A percentile compares a stretch with the other conserved stretches of the same genome.
phyloP scores from a whole-genome alignment of 164 flowering plant genomes.

The Vitis riparia region DNA sequence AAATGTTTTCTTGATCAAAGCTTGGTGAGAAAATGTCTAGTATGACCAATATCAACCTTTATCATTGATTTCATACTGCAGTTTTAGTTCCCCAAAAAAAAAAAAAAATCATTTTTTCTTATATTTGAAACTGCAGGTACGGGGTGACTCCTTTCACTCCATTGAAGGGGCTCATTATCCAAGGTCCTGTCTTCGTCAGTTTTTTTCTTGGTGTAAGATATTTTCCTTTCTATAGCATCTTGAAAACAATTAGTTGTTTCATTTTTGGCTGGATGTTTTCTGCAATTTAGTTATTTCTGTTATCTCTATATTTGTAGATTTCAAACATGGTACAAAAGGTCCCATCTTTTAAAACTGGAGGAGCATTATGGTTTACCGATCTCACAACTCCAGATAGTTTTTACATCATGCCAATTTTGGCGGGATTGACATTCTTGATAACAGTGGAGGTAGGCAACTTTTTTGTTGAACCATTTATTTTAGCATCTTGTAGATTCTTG shows the following conservation, averaged over 20 bases:
- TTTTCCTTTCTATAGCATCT: not conserved
- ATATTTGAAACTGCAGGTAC: slow-evolving; percentile 43
- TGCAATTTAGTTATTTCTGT: not conserved
- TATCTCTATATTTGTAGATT: slow-evolving; percentile 42
- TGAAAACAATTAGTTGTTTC: not conserved
- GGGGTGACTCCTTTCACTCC: slow-evolving; percentile 83
- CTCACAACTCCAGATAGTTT: slow-evolving; percentile 77
- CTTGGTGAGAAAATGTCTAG: too few relatives aligned
- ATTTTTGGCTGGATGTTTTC: not conserved
- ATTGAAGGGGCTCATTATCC: slow-evolving; percentile 74
- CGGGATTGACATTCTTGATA: slow-evolving; percentile 65
- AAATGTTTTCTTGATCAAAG: too few relatives aligned
- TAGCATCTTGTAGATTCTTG: too few relatives aligned
- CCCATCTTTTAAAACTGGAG: slow-evolving; percentile 84
- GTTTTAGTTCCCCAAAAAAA: too few relatives aligned
- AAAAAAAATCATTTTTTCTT: not conserved
- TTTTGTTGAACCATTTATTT: not conserved
- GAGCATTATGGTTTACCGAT: slow-evolving; percentile 84
- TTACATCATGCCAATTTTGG: slow-evolving; percentile 70
- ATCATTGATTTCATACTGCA: too few relatives aligned
- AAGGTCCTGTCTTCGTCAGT: slow-evolving; percentile 81
- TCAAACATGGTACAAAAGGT: slow-evolving; percentile 83
- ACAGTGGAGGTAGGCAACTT: slow-evolving; percentile 71
- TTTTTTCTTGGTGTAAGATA: slow-evolving; percentile 83
- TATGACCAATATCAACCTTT: too few relatives aligned